phyloP scores from a whole-genome alignment of 106 monocot genomes.

The Vanilla planifolia region DNA sequence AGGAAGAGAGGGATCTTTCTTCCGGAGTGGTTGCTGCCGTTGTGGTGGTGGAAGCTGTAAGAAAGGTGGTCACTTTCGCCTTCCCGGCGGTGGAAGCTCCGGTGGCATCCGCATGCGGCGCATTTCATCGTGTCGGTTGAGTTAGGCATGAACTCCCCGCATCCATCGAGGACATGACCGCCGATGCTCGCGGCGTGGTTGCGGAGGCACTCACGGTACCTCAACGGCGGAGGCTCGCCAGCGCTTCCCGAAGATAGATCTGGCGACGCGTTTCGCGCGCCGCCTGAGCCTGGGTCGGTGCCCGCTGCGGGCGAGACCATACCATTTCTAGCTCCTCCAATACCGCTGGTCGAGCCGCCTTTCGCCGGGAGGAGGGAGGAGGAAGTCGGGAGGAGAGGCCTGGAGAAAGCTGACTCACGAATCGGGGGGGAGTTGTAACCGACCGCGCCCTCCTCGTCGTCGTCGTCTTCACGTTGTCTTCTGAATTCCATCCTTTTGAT shows the following conservation, averaged over 20 bases:
- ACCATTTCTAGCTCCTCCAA: constrained; percentile 5
- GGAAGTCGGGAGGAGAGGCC: constrained; percentile 28
- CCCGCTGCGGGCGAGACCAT: no score
- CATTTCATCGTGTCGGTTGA: constrained; percentile 34
- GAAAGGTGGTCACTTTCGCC: not conserved
- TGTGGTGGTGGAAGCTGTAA: constrained; percentile 1
- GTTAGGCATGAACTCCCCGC: constrained; percentile 54
- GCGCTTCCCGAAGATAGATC: not conserved
- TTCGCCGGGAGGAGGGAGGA: constrained; percentile 28
- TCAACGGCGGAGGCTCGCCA: not conserved
- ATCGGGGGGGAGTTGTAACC: constrained; percentile 16
- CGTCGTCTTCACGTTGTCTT: constrained; percentile 8
- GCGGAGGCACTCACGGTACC: constrained; percentile 43
- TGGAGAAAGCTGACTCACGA: constrained; percentile 25
- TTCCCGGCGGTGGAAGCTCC: constrained; percentile 68
- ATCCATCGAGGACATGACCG: constrained; percentile 50
- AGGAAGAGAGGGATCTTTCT: constrained; percentile 15
- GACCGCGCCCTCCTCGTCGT: constrained; percentile 1
- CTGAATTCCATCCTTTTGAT: constrained; percentile 8
- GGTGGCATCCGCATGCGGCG: constrained; percentile 82
- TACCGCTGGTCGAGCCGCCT: not conserved
- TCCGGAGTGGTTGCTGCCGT: not conserved
- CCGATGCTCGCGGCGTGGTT: constrained; percentile 60
- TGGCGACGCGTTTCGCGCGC: not conserved
- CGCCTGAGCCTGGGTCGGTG: constrained; percentile 1